Conservation (phyloP, 352 stramenopile species). For the Phytopythium aichiense region DNA sequence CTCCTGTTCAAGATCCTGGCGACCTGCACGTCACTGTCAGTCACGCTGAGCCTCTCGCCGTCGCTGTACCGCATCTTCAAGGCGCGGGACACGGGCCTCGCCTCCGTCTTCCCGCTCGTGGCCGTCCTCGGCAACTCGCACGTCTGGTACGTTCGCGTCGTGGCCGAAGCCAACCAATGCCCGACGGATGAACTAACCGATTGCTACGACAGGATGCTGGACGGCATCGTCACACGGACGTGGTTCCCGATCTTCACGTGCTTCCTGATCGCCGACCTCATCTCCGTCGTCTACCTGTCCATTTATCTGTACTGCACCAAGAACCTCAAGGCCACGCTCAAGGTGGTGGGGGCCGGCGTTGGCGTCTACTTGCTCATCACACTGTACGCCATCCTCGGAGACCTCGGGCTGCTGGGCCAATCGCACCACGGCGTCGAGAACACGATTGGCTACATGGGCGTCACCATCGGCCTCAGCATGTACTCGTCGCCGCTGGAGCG, state of each 20-base stretch:
- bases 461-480: slow-evolving; percentile 21
- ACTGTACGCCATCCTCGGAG: slow-evolving; percentile 21
- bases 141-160: slow-evolving; percentile 16
- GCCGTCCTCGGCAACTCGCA: slow-evolving; percentile 27
- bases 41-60: slow-evolving; percentile 31
- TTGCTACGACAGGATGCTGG: slow-evolving; percentile 18
- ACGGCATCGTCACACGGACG: slow-evolving; percentile 24
- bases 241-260: slow-evolving; percentile 40
- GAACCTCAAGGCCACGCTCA: slow-evolving; percentile 21
- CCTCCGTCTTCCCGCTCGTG: slow-evolving; percentile 30
- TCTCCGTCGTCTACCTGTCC: slow-evolving; percentile 19
- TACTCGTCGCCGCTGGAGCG: slow-evolving; percentile 31
- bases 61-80: slow-evolving; percentile 33
- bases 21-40: slow-evolving; percentile 22
- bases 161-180: background rate
- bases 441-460: slow-evolving; percentile 24
- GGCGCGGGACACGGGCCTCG: slow-evolving; percentile 25
- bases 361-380: slow-evolving; percentile 14
- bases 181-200: background rate
- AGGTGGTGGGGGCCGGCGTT: slow-evolving; percentile 10
- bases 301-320: slow-evolving; percentile 23
- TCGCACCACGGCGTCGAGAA: slow-evolving; percentile 23
- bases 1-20: slow-evolving; percentile 27
- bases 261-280: slow-evolving; percentile 22
- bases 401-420: slow-evolving; percentile 23